Base-by-base conservation (phyloP, 78 protist species). In the Dictyostelium discoideum region DNA sequence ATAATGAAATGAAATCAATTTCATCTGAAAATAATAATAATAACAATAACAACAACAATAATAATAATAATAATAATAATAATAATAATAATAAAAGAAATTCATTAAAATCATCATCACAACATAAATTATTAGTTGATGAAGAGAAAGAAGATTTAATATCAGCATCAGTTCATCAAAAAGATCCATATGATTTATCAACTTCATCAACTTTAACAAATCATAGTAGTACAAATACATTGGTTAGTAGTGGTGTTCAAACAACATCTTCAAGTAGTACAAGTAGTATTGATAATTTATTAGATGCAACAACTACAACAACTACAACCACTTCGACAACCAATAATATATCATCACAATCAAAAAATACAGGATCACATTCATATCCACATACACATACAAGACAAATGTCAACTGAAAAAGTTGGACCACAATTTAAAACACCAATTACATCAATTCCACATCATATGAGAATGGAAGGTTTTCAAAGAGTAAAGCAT, bases 391-490 rank as follows among this genome's bases (percentile, higher is more conserved):
- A 86, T 39, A 87, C 93, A 26, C 94, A 90, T 72, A 48, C 50
- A 24, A 63, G 94, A 65, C 94, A 90, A 82, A 48, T 90, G 29
- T 90, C 94, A 2, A 90, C 94, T 2, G 94, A 90, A 37, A 90
- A 82, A 29, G 86, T 82, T 22, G 94, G 94, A 37, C 94, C 94
- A 69, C 94, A 90, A 82, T 90, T 90, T 50, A 90, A 90, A 72
- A 90, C 94, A 13, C 94, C 94, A 48, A 24, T 90, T 7, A 42
- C 93, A 10, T 80, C 94, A 32, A 82, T 90, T 11, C 94, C 94
- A 44, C 87, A 90, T 48, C 94, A 90, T 20, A 90, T 90, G 94
- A 39, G 94, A 63, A 82, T 82, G 87, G 94, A 90, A 50, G 94
- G 94, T 44, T 90, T 90, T n/a, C 94, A 90, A 82, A 80, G 94